Evolutionary conservation across 768 basidiomycete species (phyloP).

Genomic region (Calocybe indica): DNA sequence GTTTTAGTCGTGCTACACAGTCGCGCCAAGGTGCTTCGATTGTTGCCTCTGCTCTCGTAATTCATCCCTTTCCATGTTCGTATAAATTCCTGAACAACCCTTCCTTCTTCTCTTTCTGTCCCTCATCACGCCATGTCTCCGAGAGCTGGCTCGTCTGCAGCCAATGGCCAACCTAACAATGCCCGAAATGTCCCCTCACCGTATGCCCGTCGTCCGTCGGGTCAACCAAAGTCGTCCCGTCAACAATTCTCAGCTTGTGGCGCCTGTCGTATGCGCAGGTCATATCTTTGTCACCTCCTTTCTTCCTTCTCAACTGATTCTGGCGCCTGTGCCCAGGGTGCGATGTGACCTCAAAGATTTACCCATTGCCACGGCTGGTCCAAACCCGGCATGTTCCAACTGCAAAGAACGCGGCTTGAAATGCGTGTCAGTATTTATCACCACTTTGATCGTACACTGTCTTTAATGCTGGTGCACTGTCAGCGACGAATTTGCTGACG

Average conservation of each 20-base stretch:
- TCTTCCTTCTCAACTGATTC: conserved; percentile 2
- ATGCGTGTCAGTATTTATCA: conserved; percentile 72
- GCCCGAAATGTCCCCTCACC: conserved; percentile 27
- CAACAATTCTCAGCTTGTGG: conserved; percentile 93
- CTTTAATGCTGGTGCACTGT: conserved; percentile 4
- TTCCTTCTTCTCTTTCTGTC: conserved; percentile 17
- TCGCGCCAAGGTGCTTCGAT: conserved; percentile 28
- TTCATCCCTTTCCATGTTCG: conserved; percentile 22
- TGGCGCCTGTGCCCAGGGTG: conserved; percentile 45
- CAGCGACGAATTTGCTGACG: conserved; percentile 89
- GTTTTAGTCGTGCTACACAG: conserved; percentile 32
- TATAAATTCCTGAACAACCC: conserved; percentile 25
- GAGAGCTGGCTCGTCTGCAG: conserved; percentile 33
- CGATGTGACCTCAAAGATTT: conserved; percentile 92
- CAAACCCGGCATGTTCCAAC: conserved; percentile 69
- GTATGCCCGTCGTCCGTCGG: conserved; percentile 44
- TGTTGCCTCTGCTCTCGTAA: conserved; percentile 23
- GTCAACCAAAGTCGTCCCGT: conserved; percentile 69
- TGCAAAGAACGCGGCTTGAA: conserved; percentile 85
- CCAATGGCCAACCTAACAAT: conserved; percentile 29
- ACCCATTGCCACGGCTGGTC: conserved; percentile 41
- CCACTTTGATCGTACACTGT: not conserved
- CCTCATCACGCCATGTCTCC: conserved; percentile 48
- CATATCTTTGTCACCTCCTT: conserved; percentile 8
- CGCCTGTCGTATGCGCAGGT: conserved; percentile 88